Evolutionary conservation across 306 rosid genomes (phyloP), one percentile per base, ranked within the genome.

Genomic region (Cyamopsis tetragonoloba): DNA sequence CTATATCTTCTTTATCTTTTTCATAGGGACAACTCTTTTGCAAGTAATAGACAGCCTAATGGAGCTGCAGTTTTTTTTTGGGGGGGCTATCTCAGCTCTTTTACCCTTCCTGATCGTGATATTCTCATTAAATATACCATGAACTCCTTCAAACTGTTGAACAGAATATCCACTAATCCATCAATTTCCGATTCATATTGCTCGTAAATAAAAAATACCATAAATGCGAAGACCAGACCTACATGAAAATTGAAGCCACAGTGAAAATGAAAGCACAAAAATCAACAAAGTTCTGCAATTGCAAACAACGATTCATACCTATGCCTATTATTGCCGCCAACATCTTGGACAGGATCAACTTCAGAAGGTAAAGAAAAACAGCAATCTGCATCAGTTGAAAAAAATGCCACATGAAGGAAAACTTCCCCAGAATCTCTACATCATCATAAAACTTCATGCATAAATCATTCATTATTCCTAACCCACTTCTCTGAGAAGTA

Each of bases 121-220:
- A 56, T 77, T 23, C 79, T 70, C 43, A 59, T 69, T 72, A 85
- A 78, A 47, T 37, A 57, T 41, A 42, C 55, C 70, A 23, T 50
- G 34, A 61, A 42, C 67, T 75, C 82, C 67, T 72, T 80, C 54
- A 62, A 26, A 30, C 70, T 7, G 20, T 34, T 43, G 65, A 50
- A 57, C 8, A 85, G 68, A 62, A 70, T 18, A 73, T 75, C 81
- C 19, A 55, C 66, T 6, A 81, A 38, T 51, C 74, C 87, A 60
- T 89, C 90, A 50, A 89, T 73, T 81, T 85, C 92, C 7, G 80
- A 47, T 70, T 92, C 95, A 34, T 82, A 87, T 84, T 89, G 96
- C 84, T 92, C 96, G 3, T 87, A 87, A 66, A 89, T 74, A 60
- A 87, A 89, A 83, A 92, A 89, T 5, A 80, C 86, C 35, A 86